Evolutionary conservation across 257 asterid species (phyloP), one percentile per base, ranked within the genome.

Genomic region (Nicotiana tomentosiformis): DNA sequence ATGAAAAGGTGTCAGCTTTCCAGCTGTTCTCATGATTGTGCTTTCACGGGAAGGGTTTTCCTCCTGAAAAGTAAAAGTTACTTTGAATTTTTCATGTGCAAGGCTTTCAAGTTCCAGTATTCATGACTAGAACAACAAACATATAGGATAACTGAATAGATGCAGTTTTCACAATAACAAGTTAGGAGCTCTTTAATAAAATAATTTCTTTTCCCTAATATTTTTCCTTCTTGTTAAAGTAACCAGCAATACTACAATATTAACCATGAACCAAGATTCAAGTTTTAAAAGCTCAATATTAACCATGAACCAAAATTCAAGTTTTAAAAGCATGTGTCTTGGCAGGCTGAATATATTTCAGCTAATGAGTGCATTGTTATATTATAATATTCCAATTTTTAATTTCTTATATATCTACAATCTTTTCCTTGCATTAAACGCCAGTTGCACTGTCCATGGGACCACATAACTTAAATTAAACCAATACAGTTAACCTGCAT

Each of bases 21-120:
- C 98, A 6, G 93, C 98, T 32, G 98, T 95, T 84, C 98, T 90
- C 81, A 93, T 90, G 78, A 96, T 96, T 69, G 98, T 96, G 91
- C 98, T 92, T 86, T 93, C 98, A 53, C 99, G 93, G 12, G 99
- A 93, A 53, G 93, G 97, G 87, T 96, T 96, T 81, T 96, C 99
- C 82, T 91, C 94, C 99, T 96, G 93, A 82, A 70, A 68, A 66
- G 85, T 15, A 58, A 57, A 35, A 39, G 20, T 61, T 77, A 43
- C 56, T 35, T n/a, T 20, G 70, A 62, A 60, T 69, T 39, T 62
- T 51, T 29, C 72, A 84, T 30, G 72, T 60, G 15, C 61, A 49
- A 15, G 17, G 35, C 64, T 62, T 61, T 65, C 26, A 49, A 74
- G 80, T 23, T 74, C 26, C 43, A 74, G 5, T 74, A 26, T 49